Percentiles rank a stretch among this genome's conserved stretches.
phyloP scores from a whole-genome alignment of 2,329 filamentous ascomycete genomes.

The Calcarisporium arbuscula region DNA sequence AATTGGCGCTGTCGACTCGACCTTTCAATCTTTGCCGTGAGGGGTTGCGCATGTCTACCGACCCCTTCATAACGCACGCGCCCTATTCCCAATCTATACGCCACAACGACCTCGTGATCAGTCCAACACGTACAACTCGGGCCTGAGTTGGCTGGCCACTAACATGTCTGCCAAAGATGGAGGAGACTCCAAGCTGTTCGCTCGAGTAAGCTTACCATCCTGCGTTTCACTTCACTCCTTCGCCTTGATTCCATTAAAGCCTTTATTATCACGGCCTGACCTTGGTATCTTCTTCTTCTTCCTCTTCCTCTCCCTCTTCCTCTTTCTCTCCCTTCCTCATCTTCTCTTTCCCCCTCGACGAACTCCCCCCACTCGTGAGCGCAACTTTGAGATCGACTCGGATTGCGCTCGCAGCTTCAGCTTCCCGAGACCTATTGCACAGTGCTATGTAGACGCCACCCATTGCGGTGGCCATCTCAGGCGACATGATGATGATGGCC shows the following conservation, averaged over 20 bases:
- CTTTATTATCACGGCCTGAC: constrained; percentile 2
- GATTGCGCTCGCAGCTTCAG: too few species aligned
- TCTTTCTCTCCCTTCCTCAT: background rate
- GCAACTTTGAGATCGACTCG: too few species aligned
- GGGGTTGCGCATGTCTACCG: too few species aligned
- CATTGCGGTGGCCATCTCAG: background rate
- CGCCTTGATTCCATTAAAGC: background rate
- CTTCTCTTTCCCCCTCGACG: background rate
- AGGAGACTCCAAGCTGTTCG: constrained; percentile 99
- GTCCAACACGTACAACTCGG: constrained; percentile 1
- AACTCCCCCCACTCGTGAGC: background rate
- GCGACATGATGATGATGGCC: constrained; percentile 16
- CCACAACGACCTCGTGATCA: too few species aligned
- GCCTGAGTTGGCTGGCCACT: constrained; percentile 14
- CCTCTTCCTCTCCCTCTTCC: background rate
- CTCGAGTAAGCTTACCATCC: constrained; percentile 61
- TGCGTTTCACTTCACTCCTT: constrained; percentile 9
- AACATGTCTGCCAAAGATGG: constrained; percentile 56
- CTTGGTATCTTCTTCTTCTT: background rate
- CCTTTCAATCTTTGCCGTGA: too few species aligned
- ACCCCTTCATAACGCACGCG: too few species aligned
- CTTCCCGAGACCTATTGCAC: too few species aligned
- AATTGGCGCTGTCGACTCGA: too few species aligned
- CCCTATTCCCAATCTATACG: too few species aligned
- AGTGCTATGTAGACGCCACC: constrained; percentile 1